Evolutionary conservation across 305 asterid species (phyloP).

Genomic region (Petunia hybrid): DNA sequence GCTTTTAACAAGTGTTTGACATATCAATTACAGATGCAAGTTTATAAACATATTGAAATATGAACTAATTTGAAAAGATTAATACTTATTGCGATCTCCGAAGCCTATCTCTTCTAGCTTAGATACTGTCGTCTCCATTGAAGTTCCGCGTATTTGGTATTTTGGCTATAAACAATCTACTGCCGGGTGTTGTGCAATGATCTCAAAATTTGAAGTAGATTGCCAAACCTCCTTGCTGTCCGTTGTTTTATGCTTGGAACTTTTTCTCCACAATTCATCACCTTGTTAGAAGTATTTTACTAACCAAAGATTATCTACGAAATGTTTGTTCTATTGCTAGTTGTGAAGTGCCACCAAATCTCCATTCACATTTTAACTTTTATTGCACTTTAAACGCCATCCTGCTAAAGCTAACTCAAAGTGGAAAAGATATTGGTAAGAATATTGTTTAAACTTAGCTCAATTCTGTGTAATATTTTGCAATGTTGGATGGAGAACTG

Average conservation of each 20-base stretch:
- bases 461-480: not conserved
- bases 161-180: not conserved
- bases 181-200: not conserved
- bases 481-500: not conserved
- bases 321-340: not conserved
- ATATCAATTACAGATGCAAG: not conserved
- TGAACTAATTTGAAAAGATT: conserved; percentile 13
- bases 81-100: not conserved
- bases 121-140: conserved; percentile 7
- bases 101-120: not conserved
- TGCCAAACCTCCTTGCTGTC: not conserved
- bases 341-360: not conserved
- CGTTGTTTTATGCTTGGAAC: not conserved
- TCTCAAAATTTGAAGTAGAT: not conserved
- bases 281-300: not conserved
- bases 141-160: not conserved
- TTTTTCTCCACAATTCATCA: conserved; percentile 10
- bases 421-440: not conserved
- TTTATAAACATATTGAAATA: not conserved
- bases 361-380: not conserved
- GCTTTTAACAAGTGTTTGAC: not conserved
- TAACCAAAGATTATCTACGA: not conserved
- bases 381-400: not conserved
- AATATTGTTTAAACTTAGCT: not conserved
- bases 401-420: not conserved